phyloP scores from a whole-genome alignment of 2,329 filamentous ascomycete species.

The Aspergillus caelatus region DNA sequence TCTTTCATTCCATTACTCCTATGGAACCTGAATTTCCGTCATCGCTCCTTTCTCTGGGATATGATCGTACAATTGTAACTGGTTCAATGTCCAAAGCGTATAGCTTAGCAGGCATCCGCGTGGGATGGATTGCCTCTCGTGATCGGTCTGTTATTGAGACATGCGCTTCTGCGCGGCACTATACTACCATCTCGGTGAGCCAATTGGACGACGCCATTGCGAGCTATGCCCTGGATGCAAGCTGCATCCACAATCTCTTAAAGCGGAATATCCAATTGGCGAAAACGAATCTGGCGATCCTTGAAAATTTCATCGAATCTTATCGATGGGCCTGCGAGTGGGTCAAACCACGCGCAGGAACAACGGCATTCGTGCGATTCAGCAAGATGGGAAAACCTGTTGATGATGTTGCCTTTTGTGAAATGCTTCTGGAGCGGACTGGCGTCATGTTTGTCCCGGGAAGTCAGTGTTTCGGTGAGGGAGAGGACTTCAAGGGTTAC shows the following conservation, averaged over 20 bases:
- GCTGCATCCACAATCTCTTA: conserved; percentile 66
- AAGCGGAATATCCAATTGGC: conserved; percentile 68
- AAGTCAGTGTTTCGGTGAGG: conserved; percentile 68
- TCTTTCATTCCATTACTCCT: conserved; percentile 71
- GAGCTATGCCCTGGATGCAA: conserved; percentile 68
- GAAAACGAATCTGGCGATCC: conserved; percentile 65
- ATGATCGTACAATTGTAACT: conserved; percentile 70
- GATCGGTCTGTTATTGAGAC: conserved; percentile 63
- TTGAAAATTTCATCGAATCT: conserved; percentile 69
- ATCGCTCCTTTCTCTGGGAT: conserved; percentile 71
- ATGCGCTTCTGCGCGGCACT: conserved; percentile 70
- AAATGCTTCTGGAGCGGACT: conserved; percentile 64
- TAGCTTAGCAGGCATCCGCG: conserved; percentile 75
- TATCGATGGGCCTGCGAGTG: conserved; percentile 68
- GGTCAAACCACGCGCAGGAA: conserved; percentile 76
- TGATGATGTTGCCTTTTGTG: conserved; percentile 70
- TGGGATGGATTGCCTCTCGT: conserved; percentile 80
- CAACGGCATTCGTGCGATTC: conserved; percentile 78
- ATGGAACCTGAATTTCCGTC: conserved; percentile 61
- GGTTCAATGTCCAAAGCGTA: conserved; percentile 87
- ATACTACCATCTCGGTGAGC: conserved; percentile 86
- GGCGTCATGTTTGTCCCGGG: conserved; percentile 76
- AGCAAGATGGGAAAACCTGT: conserved; percentile 60
- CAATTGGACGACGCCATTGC: conserved; percentile 79
- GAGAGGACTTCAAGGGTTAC: conserved; percentile 68